A percentile compares a stretch with the other conserved stretches of the same genome.
phyloP scores from a whole-genome alignment of 2,329 filamentous ascomycete species.

The Alternaria gansuensis region DNA sequence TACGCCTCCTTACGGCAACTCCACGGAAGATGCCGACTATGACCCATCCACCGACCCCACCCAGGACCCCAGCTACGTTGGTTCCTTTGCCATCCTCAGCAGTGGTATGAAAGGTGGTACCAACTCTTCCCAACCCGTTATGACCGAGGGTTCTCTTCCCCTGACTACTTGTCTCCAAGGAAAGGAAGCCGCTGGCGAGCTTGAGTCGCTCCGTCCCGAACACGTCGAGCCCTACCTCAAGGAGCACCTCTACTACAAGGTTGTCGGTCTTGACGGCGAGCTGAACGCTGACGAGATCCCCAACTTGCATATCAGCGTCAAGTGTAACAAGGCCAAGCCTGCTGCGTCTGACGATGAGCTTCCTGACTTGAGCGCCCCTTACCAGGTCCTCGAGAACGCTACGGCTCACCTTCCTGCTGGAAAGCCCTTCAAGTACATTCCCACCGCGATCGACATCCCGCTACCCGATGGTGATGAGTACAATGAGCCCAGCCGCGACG shows the following conservation, averaged over 20 bases:
- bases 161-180: conserved; percentile 49
- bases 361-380: conserved; percentile 42
- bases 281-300: conserved; percentile 41
- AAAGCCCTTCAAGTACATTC: conserved; percentile 42
- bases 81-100: conserved; percentile 47
- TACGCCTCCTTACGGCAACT: conserved; percentile 30
- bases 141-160: conserved; percentile 46
- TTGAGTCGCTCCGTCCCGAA: conserved; percentile 45
- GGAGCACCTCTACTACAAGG: conserved; percentile 48
- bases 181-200: conserved; percentile 42
- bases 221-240: conserved; percentile 48
- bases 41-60: conserved; percentile 41
- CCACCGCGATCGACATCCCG: conserved; percentile 31
- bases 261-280: conserved; percentile 46
- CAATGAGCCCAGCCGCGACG: conserved; percentile 18
- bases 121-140: conserved; percentile 39
- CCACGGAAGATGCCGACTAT: conserved; percentile 37
- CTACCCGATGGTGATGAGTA: conserved; percentile 29
- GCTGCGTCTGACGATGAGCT: conserved; percentile 37
- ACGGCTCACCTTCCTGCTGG: conserved; percentile 44
- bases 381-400: conserved; percentile 37
- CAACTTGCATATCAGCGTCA: conserved; percentile 48
- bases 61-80: conserved; percentile 46
- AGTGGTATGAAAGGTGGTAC: conserved; percentile 35
- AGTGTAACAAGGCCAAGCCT: conserved; percentile 44